Evolutionary conservation across 495 filamentous ascomycete species (phyloP).

Genomic region (Penicillium herquei): DNA sequence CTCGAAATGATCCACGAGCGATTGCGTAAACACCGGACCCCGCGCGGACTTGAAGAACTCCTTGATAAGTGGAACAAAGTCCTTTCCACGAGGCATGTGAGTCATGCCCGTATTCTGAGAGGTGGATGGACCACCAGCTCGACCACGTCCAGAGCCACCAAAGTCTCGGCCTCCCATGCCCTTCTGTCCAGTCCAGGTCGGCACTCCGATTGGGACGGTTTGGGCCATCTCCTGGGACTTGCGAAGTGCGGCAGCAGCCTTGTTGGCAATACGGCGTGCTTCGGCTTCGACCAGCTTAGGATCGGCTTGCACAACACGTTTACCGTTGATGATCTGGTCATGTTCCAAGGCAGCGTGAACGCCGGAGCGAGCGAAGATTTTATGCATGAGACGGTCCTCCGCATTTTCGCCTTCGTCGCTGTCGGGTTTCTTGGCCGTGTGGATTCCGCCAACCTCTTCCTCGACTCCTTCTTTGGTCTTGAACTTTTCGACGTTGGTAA

Average conservation of each 20-base stretch:
- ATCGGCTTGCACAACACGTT: constrained; percentile 62
- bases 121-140: constrained; percentile 52
- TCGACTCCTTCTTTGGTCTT: constrained; percentile 15
- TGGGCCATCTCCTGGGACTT: constrained; percentile 70
- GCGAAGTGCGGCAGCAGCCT: constrained; percentile 71
- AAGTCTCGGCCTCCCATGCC: constrained; percentile 65
- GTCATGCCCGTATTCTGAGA: constrained; percentile 15
- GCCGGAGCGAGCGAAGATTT: constrained; percentile 79
- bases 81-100: constrained; percentile 34
- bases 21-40: constrained; percentile 68
- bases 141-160: constrained; percentile 34
- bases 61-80: constrained; percentile 73
- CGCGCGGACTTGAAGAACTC: constrained; percentile 70
- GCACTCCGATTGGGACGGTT: constrained; percentile 72
- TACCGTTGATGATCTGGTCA: constrained; percentile 77
- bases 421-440: constrained; percentile 33
- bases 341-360: constrained; percentile 86
- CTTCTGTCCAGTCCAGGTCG: constrained; percentile 89
- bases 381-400: constrained; percentile 73
- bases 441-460: neutral
- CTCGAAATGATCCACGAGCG: constrained; percentile 79
- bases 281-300: constrained; percentile 74
- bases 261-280: constrained; percentile 72
- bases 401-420: constrained; percentile 40
- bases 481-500: constrained; percentile 56